Percentiles rank a stretch among this genome's conserved stretches.
phyloP scores from a whole-genome alignment of 805 yeast genomes.

The Yarrowia sp. region DNA sequence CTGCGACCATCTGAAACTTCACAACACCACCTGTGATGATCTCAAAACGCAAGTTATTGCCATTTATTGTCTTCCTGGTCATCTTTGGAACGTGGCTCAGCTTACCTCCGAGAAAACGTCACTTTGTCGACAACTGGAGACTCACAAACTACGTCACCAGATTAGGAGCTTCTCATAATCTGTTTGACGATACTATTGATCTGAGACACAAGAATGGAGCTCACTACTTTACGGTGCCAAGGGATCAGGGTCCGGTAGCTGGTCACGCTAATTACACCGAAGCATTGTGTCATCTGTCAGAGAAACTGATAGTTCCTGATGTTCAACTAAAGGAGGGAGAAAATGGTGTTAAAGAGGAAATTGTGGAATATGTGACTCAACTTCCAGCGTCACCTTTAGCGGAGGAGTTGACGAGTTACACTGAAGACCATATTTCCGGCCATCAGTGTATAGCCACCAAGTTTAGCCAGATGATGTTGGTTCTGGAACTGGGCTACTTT shows the following conservation, averaged over 20 bases:
- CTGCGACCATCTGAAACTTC: too few species aligned
- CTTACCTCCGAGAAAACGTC: conserved; percentile 10
- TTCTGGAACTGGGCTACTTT: conserved; percentile 16
- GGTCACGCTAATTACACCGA: conserved; percentile 32
- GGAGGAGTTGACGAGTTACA: not conserved
- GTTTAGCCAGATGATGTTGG: conserved; percentile 16
- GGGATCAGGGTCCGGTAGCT: conserved; percentile 18
- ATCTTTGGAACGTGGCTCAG: conserved; percentile 33
- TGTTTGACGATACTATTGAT: conserved; percentile 10
- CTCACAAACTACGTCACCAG: conserved; percentile 10
- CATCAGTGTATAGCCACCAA: conserved; percentile 15
- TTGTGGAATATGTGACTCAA: not conserved
- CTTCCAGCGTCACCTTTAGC: not conserved
- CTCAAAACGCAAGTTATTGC: conserved; percentile 18
- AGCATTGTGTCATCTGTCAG: conserved; percentile 8
- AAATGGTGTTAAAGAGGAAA: not conserved
- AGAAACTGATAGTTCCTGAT: conserved; percentile 1
- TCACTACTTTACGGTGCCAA: conserved; percentile 11
- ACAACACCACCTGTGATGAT: conserved; percentile 3
- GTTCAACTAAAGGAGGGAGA: not conserved
- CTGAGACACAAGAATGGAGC: conserved; percentile 5
- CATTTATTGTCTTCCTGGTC: conserved; percentile 9
- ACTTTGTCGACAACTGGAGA: conserved; percentile 17
- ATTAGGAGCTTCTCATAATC: conserved; percentile 10
- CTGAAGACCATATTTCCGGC: conserved; percentile 3